Base-by-base conservation (phyloP, 257 asterid genomes). In the Solanum clarkiae region DNA sequence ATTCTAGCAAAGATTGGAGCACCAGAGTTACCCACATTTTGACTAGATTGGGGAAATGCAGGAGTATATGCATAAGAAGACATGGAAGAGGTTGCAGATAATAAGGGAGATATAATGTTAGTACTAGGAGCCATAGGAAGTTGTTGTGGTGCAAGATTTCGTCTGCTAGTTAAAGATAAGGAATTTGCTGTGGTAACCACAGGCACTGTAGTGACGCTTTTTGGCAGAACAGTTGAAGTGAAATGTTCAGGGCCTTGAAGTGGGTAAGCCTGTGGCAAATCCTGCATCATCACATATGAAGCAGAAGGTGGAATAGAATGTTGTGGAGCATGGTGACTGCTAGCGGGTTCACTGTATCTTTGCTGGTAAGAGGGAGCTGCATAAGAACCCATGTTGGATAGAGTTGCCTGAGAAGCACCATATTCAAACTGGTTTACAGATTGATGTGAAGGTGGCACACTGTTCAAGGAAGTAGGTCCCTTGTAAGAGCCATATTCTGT, bases 351-450 rank as follows among this genome's bases (percentile, higher is more conserved):
- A 89, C 80, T 70, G 74, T 88, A 86, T 83, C 89, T 92, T 75
- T 84, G 91, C 93, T 89, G 84, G 63, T 88, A 90, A 82, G 90
- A 72, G 77, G 89, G 88, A 86, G 84, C 77, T 65, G 85, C 86
- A 84, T 86, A 82, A 88, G 94, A 89, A 84, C 94, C 68, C 18
- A 56, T 81, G 85, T 89, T 84, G 85, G 81, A 63, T 42, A 84
- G 89, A 56, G 87, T 75, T 51, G 80, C 57, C 87, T 84, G 91
- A 87, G 93, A 88, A 69, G 82, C 85, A 82, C 87, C 88, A 54
- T 85, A 82, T 69, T 91, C 91, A 77, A 79, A 53, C 86, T 91
- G 91, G 83, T 84, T 81, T 86, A 91, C 91, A 53, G 92, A 90
- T 77, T 85, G 88, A 85, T 87, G 88, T 24, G 91, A 85, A 85